phyloP scores from a whole-genome alignment of 2,329 filamentous ascomycete genomes.

The Colletotrichum sp. region DNA sequence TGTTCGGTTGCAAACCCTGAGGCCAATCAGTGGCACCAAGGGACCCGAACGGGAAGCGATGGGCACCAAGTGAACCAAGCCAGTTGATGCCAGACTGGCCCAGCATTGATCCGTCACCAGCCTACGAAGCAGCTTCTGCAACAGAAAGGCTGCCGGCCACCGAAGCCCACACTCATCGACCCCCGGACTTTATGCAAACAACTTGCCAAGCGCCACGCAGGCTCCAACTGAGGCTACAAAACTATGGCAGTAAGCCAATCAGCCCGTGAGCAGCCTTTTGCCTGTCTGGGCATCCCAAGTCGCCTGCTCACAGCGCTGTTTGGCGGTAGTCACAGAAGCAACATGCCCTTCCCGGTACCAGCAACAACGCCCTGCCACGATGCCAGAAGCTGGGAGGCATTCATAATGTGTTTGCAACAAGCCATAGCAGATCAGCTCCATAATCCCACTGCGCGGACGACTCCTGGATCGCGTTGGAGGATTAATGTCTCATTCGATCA shows the following conservation, averaged over 20 bases:
- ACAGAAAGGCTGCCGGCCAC: slow-evolving; percentile 24
- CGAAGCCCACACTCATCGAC: slow-evolving; percentile 21
- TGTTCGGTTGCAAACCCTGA: background rate
- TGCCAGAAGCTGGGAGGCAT: background rate
- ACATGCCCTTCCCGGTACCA: background rate
- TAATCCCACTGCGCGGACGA: background rate
- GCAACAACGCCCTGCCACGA: background rate
- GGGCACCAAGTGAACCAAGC: slow-evolving; percentile 10
- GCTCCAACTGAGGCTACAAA: background rate
- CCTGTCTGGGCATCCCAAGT: slow-evolving; percentile 2
- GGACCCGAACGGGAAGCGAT: slow-evolving; percentile 7
- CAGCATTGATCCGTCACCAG: slow-evolving; percentile 21
- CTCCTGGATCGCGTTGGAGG: background rate
- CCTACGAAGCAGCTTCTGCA: slow-evolving; percentile 28
- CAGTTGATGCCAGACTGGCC: background rate
- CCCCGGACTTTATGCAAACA: slow-evolving; percentile 36
- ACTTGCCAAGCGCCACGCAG: slow-evolving; percentile 20
- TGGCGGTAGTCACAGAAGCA: slow-evolving; percentile 4
- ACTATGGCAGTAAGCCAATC: slow-evolving; percentile 8
- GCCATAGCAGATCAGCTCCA: background rate
- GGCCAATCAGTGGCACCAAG: slow-evolving; percentile 3
- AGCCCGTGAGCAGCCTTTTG: background rate
- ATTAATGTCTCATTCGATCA: slow-evolving; percentile 14
- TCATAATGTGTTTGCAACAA: background rate
- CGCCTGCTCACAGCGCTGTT: background rate